A percentile compares a stretch with the other conserved stretches of the same genome.
Evolutionary conservation across 768 basidiomycete genomes (phyloP).

Genomic region (Russula compacta): DNA sequence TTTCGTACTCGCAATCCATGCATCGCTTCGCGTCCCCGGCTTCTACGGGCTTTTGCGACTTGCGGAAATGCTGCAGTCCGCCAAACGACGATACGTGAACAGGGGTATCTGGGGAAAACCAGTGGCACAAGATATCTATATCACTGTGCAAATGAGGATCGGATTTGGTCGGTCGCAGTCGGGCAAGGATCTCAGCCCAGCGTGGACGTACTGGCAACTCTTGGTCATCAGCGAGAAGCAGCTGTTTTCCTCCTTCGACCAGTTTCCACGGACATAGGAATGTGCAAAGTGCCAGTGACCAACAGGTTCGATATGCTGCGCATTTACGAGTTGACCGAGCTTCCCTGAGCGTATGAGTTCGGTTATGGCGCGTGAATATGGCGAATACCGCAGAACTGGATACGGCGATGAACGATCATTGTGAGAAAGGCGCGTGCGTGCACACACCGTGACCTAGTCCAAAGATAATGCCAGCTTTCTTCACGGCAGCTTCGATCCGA

Average conservation of each 20-base stretch:
- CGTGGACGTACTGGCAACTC: constrained; percentile 65
- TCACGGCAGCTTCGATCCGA: constrained; percentile 63
- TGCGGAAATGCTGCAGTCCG: constrained; percentile 74
- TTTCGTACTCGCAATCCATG: constrained; percentile 63
- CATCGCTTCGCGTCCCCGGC: constrained; percentile 68
- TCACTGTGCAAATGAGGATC: constrained; percentile 40
- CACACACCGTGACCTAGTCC: constrained; percentile 76
- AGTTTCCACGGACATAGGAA: constrained; percentile 79
- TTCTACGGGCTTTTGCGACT: constrained; percentile 54
- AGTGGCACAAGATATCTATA: constrained; percentile 75
- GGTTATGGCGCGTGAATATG: constrained; percentile 64
- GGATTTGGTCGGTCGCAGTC: neutral
- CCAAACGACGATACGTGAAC: constrained; percentile 77
- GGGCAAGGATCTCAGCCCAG: neutral
- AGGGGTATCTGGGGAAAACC: constrained; percentile 58
- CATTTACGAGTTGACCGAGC: constrained; percentile 73
- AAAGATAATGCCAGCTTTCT: constrained; percentile 64
- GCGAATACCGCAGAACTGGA: constrained; percentile 79
- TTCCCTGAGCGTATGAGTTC: constrained; percentile 59
- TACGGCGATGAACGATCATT: too few relatives aligned
- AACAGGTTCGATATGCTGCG: constrained; percentile 78
- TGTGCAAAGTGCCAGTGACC: constrained; percentile 87
- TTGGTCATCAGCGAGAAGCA: constrained; percentile 85
- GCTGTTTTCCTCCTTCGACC: constrained; percentile 58
- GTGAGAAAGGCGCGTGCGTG: neutral